Evolutionary conservation across 1,284 basidiomycete genomes (phyloP), one percentile per base, ranked within the genome.

Genomic region (Tilletiopsis washingtonensis): DNA sequence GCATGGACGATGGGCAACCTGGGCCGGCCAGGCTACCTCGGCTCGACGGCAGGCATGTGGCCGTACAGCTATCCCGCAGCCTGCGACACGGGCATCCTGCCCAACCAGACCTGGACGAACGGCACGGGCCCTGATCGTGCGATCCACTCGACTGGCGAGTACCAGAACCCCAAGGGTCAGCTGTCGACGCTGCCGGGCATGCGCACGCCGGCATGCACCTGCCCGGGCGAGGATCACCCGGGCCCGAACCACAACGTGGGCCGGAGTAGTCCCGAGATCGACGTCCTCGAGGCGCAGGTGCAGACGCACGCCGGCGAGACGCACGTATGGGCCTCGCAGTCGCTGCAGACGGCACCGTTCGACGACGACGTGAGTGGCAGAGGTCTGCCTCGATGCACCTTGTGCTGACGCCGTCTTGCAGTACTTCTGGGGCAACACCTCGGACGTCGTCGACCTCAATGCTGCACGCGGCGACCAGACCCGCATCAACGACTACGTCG

Each of bases 351-450:
- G 5, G 55, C 55, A 9, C 55, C 55, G 17, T 54, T 54, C 46
- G 55, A 57, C 34, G 43, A 24, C 7, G 46, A 43, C 15, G 63
- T 64, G 59, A 76, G 79, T 58, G 73, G 74, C n/a, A 72, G 61
- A 1, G 77, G 76, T 40, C 66, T 25, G 1, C 49, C 57, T 1
- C 50, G 57, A 6, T 27, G 41, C 19, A 50, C 40, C 17, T 41
- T 55, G 40, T 59, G 53, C 40, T 21, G 25, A 12, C 17, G 26
- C 5, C 25, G 29, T 34, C 2, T 9, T n/a, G n/a, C n/a, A n/a
- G 5, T 57, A 57, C 41, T 47, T 25, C 43, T 53, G 45, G 44
- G 34, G 39, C 29, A 57, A 57, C 45, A 43, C 24, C 21, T 41
- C 47, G 7, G 40, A 38, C 21, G 40, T 39, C 26, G 17, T 25